Evolutionary conservation across 805 yeast species (phyloP).

Genomic region (Myxozyma lipomycoides): DNA sequence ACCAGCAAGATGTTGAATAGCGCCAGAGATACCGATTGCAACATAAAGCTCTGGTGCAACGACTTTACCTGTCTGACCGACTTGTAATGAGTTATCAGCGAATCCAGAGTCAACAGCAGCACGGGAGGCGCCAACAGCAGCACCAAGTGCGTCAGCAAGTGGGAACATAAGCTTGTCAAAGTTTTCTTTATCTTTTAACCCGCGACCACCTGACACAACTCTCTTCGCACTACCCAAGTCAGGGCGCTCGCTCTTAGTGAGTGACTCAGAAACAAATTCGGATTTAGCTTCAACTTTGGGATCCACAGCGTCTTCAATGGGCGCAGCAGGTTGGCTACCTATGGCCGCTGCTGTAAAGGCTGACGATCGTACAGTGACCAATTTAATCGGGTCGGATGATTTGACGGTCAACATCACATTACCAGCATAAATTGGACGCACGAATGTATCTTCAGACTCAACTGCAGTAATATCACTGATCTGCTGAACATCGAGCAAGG

Average conservation of each 20-base stretch:
- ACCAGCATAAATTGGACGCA: slow-evolving; percentile 95
- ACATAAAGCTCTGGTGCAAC: slow-evolving; percentile 94
- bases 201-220: slow-evolving; percentile 93
- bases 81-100: slow-evolving; percentile 93
- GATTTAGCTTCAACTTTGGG: slow-evolving; percentile 40
- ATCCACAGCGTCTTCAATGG: slow-evolving; percentile 47
- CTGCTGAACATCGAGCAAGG: slow-evolving; percentile 81
- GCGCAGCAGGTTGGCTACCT: slow-evolving; percentile 33
- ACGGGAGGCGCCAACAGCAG: slow-evolving; percentile 96
- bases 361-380: slow-evolving; percentile 79
- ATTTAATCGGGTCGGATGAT: slow-evolving; percentile 58
- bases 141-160: slow-evolving; percentile 74
- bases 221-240: slow-evolving; percentile 78
- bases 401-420: slow-evolving; percentile 82
- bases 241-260: slow-evolving; percentile 79
- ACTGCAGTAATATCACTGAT: slow-evolving; percentile 75
- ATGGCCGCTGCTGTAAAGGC: slow-evolving; percentile 54
- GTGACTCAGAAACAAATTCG: slow-evolving; percentile 70
- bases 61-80: slow-evolving; percentile 97
- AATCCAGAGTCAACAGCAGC: slow-evolving; percentile 97
- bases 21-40: slow-evolving; percentile 94
- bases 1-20: slow-evolving; percentile 97
- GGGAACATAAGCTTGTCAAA: slow-evolving; percentile 77
- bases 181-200: slow-evolving; percentile 82
- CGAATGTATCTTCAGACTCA: slow-evolving; percentile 63